Evolutionary conservation across 352 stramenopile genomes (phyloP), one percentile per base, ranked within the genome.

Genomic region (Pythium dissimile): DNA sequence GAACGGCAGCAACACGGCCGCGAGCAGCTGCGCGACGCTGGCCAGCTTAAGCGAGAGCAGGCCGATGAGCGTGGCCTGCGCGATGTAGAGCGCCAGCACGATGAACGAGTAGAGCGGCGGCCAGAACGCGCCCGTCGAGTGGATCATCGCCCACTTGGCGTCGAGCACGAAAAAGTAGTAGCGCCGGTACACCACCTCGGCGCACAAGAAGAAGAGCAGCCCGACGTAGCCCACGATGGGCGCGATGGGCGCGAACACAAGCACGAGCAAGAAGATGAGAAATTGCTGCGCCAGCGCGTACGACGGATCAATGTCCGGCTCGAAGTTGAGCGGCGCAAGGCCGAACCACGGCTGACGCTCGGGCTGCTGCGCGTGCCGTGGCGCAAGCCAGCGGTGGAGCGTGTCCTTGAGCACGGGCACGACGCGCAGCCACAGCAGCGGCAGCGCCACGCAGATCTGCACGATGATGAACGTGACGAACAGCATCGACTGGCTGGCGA

Each of bases 391-490:
- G 5, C 60, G 55, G 64, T 77, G 90, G 1, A 91, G 53, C 4
- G 59, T 38, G 0, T 72, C 77, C 11, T 88, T 23, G 20, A 78
- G 9, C 9, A 89, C 20, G 3, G 79, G 81, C 34, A 77, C 67
- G 26, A 88, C 69, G 8, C 81, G 80, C 10, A 91, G 60, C 24
- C 91, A 66, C 59, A 89, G 77, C n/a, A 93, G 28, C 10, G 69
- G 56, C 11, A 91, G 51, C 11, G 62, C 74, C 23, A 93, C 52
- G 3, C 84, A 75, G 2, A 74, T 89, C 30, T 71, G 77, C 11
- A 90, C 70, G 52, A 91, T 84, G 41, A 93, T 70, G 60, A 88
- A 93, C 20, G 79, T 86, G 62, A 91, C 91, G 62, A 91, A 93
- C 41, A 88, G 86, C 35, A 78, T 89, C n/a, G 81, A 90, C 56